Evolutionary conservation across 2,329 filamentous ascomycete species (phyloP).

Genomic region (Colletotrichum sidae): DNA sequence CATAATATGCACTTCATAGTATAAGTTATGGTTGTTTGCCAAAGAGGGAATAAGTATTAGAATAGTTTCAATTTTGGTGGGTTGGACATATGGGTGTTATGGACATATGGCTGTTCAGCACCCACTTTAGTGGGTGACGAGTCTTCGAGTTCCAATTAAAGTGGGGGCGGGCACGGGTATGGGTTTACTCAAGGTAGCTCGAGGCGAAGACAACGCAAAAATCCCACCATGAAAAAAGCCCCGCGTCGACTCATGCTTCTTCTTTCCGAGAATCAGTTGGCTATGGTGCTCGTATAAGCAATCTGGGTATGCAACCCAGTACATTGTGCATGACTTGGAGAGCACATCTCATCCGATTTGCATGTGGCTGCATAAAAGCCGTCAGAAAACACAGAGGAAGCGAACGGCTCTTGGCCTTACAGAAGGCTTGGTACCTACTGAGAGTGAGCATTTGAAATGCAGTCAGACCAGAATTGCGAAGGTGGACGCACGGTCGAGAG

Average conservation of each 20-base stretch:
- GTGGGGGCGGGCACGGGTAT: too few species aligned
- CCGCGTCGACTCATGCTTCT: constrained; percentile 19
- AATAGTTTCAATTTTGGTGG: too few species aligned
- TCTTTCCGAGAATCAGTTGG: not conserved
- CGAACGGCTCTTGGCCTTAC: not conserved
- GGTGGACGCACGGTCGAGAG: constrained; percentile 12
- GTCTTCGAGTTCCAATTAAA: too few species aligned
- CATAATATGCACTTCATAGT: too few species aligned
- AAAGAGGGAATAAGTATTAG: too few species aligned
- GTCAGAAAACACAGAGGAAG: not conserved
- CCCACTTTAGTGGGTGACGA: too few species aligned
- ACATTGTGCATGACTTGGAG: not conserved
- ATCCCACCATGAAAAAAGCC: not conserved
- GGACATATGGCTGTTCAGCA: too few species aligned
- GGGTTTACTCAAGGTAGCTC: too few species aligned
- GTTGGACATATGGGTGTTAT: too few species aligned
- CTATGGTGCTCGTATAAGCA: constrained; percentile 26
- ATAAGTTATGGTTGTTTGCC: too few species aligned
- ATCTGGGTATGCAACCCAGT: constrained; percentile 18
- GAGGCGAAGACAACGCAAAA: too few species aligned
- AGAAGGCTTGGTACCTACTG: not conserved
- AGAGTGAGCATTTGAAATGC: not conserved
- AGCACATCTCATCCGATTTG: constrained; percentile 18
- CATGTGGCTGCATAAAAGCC: constrained; percentile 26
- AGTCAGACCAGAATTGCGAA: constrained; percentile 2